Evolutionary conservation across 441 rosid genomes (phyloP).

Genomic region (Gossypium schwendimanii): DNA sequence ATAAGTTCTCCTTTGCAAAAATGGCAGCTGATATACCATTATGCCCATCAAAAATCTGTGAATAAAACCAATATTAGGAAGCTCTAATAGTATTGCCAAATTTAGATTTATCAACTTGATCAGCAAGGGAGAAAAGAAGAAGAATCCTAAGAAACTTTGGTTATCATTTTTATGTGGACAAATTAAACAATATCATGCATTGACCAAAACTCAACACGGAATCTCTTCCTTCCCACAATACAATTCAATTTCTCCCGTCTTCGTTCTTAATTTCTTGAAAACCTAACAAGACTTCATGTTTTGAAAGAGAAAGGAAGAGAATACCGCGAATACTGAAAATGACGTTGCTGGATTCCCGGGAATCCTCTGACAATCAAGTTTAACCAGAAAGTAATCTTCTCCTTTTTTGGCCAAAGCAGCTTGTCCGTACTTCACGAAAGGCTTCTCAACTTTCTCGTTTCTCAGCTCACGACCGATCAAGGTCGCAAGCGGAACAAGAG

Average conservation of each 20-base stretch:
- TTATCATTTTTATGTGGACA: not conserved
- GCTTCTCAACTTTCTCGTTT: slow-evolving; percentile 73
- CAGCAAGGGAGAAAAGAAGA: not conserved
- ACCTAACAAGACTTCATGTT: not conserved
- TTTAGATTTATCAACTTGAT: slow-evolving; percentile 1
- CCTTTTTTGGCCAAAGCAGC: slow-evolving; percentile 96
- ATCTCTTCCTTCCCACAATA: not conserved
- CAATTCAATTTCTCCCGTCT: not conserved
- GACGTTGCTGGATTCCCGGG: slow-evolving; percentile 67
- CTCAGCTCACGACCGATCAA: slow-evolving; percentile 89
- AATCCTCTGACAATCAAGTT: slow-evolving; percentile 69
- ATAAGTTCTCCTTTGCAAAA: slow-evolving; percentile 70
- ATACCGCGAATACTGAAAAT: slow-evolving; percentile 91
- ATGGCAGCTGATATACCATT: slow-evolving; percentile 97
- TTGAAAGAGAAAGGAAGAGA: not conserved
- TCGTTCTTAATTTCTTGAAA: not conserved
- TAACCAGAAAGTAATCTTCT: slow-evolving; percentile 82
- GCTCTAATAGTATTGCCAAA: not conserved
- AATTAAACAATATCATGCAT: not conserved
- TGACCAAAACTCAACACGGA: not conserved
- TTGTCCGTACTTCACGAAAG: slow-evolving; percentile 79
- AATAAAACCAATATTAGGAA: slow-evolving; percentile 19
- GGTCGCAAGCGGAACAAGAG: slow-evolving; percentile 83
- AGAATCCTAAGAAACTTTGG: not conserved
- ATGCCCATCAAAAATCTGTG: slow-evolving; percentile 89